These are phyloP conservation scores for Eragrostis tef DNA, from an alignment of 202 grass and related monocot species.

Conservation along the genomic window DNA sequence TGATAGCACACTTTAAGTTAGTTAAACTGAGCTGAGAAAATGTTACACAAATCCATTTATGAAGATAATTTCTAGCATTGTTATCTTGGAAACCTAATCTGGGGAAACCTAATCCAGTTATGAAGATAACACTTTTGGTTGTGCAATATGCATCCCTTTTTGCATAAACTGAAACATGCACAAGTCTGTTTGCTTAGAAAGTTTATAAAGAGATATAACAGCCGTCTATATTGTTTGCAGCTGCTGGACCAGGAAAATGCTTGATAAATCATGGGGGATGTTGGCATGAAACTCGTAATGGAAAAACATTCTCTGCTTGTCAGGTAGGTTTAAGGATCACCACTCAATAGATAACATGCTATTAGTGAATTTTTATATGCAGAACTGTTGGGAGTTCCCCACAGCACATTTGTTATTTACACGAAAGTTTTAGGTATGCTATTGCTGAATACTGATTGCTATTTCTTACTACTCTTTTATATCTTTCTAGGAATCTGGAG, in stretches of 20 bases:
- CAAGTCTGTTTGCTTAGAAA: conserved; percentile 5
- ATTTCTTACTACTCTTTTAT: conserved; percentile 17
- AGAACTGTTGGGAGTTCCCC: not conserved
- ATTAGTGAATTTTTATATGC: not conserved
- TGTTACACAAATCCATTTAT: not conserved
- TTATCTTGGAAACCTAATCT: not conserved
- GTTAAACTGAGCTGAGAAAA: not conserved
- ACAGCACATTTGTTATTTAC: no score
- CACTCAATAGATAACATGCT: conserved; percentile 9
- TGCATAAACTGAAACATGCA: not conserved
- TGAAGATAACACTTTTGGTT: conserved; percentile 23
- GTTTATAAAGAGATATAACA: conserved; percentile 11
- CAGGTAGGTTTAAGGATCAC: conserved; percentile 53
- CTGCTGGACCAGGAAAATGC: conserved; percentile 85
- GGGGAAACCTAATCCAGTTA: not conserved
- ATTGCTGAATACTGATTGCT: conserved; percentile 13
- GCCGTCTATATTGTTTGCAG: conserved; percentile 57
- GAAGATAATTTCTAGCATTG: not conserved
- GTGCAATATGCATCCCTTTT: not conserved
- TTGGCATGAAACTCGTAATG: conserved; percentile 71
- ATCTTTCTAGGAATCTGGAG: conserved; percentile 62
- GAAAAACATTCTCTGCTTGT: conserved; percentile 85
- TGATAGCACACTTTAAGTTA: not conserved
- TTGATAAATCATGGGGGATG: conserved; percentile 84
- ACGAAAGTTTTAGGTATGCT: not conserved